Conservation (phyloP, 2,329 filamentous ascomycete species). For the Colletotrichum zoysiae region DNA sequence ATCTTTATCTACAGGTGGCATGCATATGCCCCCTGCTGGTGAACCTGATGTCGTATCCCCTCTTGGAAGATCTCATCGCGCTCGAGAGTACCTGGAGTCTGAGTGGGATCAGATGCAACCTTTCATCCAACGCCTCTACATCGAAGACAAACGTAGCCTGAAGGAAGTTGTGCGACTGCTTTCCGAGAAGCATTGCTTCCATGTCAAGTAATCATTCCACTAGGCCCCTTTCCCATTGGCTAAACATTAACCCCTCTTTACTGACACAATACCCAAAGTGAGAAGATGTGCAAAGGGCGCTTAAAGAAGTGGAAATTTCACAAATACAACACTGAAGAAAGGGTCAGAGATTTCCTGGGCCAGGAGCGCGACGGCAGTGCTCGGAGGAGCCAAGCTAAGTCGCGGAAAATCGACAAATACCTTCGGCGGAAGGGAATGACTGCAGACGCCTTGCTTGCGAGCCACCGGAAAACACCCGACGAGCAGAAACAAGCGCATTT, state of each 20-base stretch:
- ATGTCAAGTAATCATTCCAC: not conserved
- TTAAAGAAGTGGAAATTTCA: not conserved
- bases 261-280: not conserved
- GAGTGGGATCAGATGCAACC: not conserved
- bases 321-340: not conserved
- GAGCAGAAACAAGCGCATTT: no score
- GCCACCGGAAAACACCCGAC: no score
- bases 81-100: not conserved
- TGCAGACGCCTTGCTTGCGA: no score
- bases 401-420: no score
- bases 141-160: not conserved
- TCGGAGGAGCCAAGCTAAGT: no score
- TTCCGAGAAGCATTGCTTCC: not conserved
- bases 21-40: not conserved
- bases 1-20: not conserved
- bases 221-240: no score
- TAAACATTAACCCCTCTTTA: not conserved
- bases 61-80: no score
- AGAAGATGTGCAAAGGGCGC: not conserved
- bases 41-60: not conserved
- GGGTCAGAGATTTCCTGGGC: no score
- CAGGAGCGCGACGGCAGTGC: no score
- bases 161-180: not conserved
- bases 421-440: no score
- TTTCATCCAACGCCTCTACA: not conserved